A percentile compares a stretch with the other conserved stretches of the same genome.
These are phyloP conservation scores for Skeletonema grethae DNA, from an alignment of 108 stramenopile genomes.

Conservation along the genomic window DNA sequence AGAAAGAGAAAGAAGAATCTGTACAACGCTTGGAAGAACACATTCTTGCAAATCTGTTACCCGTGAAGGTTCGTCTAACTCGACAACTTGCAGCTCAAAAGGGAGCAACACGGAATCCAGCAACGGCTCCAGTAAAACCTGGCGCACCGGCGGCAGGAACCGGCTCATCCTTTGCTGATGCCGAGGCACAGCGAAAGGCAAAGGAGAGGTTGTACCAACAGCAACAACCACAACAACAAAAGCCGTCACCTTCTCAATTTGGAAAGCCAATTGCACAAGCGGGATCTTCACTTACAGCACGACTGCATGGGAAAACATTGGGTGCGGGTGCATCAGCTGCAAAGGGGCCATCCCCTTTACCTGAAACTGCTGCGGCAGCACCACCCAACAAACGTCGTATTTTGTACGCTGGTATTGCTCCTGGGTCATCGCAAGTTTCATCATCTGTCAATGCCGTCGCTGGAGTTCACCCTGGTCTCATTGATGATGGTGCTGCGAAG, in stretches of 20 bases:
- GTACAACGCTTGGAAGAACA: conserved; percentile 85
- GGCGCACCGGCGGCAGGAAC: conserved; percentile 30
- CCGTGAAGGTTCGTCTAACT: conserved; percentile 81
- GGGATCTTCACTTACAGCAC: conserved; percentile 64
- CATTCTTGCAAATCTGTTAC: conserved; percentile 81
- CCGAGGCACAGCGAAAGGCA: conserved; percentile 62
- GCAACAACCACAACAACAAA: conserved; percentile 12
- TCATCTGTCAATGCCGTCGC: conserved; percentile 67
- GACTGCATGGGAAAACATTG: conserved; percentile 66
- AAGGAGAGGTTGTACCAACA: conserved; percentile 49
- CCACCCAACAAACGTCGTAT: conserved; percentile 46
- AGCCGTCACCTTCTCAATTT: conserved; percentile 44
- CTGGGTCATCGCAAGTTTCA: conserved; percentile 68
- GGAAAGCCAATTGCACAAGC: conserved; percentile 59
- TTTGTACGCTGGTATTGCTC: conserved; percentile 81
- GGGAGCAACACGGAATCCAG: conserved; percentile 79
- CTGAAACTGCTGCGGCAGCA: conserved; percentile 12
- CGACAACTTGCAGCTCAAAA: conserved; percentile 85
- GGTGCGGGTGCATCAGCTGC: conserved; percentile 41
- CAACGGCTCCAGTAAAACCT: conserved; percentile 63
- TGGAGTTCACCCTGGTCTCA: conserved; percentile 65
- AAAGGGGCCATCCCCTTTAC: conserved; percentile 2
- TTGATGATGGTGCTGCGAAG: conserved; percentile 44
- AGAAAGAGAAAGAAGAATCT: conserved; percentile 74
- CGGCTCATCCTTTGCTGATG: conserved; percentile 69